These are phyloP conservation scores for Fagopyrum homotropicum DNA, from an alignment of 148 eudicot species.

Conservation along the genomic window DNA sequence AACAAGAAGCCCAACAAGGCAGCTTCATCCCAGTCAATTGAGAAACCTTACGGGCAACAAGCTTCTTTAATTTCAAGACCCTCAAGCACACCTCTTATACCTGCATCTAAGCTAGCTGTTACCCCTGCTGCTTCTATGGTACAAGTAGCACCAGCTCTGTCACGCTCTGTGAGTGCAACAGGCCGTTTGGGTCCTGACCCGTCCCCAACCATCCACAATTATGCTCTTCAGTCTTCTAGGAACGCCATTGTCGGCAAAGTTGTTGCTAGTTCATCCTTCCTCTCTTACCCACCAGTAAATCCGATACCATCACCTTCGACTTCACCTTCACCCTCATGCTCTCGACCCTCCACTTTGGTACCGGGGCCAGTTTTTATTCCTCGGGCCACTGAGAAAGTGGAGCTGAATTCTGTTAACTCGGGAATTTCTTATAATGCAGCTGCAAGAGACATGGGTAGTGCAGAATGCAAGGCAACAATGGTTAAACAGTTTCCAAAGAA, in stretches of 20 bases:
- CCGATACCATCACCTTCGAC: constrained; percentile 18
- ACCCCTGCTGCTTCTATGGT: constrained; percentile 38
- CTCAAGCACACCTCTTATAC: constrained; percentile 67
- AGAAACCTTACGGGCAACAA: constrained; percentile 42
- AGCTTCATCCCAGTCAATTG: constrained; percentile 17
- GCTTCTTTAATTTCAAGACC: constrained; percentile 55
- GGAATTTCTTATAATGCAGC: constrained; percentile 40
- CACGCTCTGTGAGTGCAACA: constrained; percentile 73
- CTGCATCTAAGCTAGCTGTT: constrained; percentile 38
- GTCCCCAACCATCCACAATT: constrained; percentile 34
- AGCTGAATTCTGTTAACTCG: constrained; percentile 27
- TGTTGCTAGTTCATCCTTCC: constrained; percentile 36
- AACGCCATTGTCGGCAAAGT: constrained; percentile 64
- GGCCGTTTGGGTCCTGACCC: constrained; percentile 74
- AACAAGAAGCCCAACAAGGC: constrained; percentile 25
- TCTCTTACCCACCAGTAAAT: constrained; percentile 38
- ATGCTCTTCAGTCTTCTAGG: constrained; percentile 64
- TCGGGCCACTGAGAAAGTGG: constrained; percentile 35
- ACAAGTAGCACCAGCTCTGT: constrained; percentile 27
- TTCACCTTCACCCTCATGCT: constrained; percentile 23
- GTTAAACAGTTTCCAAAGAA: constrained; percentile 47
- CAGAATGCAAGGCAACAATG: constrained; percentile 37
- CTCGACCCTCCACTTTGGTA: constrained; percentile 39
- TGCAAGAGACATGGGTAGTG: constrained; percentile 28
- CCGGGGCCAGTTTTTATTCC: constrained; percentile 34